Base-by-base conservation (phyloP, 495 filamentous ascomycete species). In the Hypomontagnella submonticulosa region DNA sequence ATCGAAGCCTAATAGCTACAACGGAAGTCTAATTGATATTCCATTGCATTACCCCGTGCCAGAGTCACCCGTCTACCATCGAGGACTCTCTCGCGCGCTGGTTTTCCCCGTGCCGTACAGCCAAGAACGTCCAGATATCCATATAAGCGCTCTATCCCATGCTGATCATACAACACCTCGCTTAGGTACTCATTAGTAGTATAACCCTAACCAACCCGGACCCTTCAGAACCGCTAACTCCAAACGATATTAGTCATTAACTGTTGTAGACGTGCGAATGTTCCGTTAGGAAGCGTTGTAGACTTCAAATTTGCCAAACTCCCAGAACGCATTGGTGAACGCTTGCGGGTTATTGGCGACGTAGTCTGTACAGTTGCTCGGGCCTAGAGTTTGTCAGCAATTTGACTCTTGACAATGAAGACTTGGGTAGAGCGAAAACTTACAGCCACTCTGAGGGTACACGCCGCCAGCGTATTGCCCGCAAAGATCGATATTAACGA, bases 401-500 rank as follows among this genome's bases (percentile, higher is more conserved):
- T 66, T 43, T 75, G 1, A 33, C 7, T 7, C 4, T 10, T n/a
- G 12, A 15, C 11, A 40, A 37, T 46, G 27, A 15, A 57, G 27
- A 58, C 10, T 6, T 5, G n/a, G 50, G 34, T 16, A 43, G 56
- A 37, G 48, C 44, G 4, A 52, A 7, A 50, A 79, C 81, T 77
- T 71, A 84, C 83, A 83, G 37, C 79, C 80, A 18, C 76, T 79
- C 7, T 47, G 34, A 4, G 58, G 48, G 65, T 76, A 80, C 23
- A 81, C 77, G 0, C 60, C 62, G 33, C 85, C 83, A 5, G 88
- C 88, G 81, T 86, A 88, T 55, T 85, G 80, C 3, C 90, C 89
- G 69, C 88, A 91, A 61, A 92, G 83, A 59, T 88, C 85, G 36
- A 86, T 88, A 63, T 91, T 87, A 41, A 88, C 85, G 60, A 90